These are phyloP conservation scores for Trichoderma lentiforme DNA, from an alignment of 2,329 filamentous ascomycete species.

Conservation along the genomic window DNA sequence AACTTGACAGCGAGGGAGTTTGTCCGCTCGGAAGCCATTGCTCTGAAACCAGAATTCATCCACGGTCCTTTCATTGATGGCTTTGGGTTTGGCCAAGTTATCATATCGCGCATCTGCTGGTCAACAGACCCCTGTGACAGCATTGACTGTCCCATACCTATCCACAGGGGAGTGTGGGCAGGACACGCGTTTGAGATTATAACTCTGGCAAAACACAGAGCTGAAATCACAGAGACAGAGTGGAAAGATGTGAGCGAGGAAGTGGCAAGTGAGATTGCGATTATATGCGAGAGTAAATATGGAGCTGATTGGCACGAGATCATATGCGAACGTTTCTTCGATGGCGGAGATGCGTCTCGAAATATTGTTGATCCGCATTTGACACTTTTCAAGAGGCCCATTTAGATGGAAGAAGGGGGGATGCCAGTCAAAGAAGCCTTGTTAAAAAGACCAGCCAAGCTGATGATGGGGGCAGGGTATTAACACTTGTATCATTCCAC, in stretches of 20 bases:
- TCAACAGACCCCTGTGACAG: background rate
- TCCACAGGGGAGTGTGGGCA: conserved; percentile 17
- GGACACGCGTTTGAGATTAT: conserved; percentile 20
- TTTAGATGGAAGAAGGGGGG: too few species aligned
- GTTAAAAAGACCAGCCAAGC: too few species aligned
- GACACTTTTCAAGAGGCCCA: too few species aligned
- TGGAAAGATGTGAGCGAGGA: conserved; percentile 17
- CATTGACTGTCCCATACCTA: background rate
- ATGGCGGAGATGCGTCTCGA: background rate
- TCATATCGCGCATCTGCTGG: conserved; percentile 20
- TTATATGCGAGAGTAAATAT: background rate
- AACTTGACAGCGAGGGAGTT: conserved; percentile 14
- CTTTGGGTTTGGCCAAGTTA: conserved; percentile 16
- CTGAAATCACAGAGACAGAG: background rate
- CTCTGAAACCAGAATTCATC: conserved; percentile 12
- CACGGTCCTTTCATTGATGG: conserved; percentile 10
- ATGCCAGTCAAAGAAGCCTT: too few species aligned
- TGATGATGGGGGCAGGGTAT: too few species aligned
- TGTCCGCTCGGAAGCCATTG: conserved; percentile 19
- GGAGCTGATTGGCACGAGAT: background rate
- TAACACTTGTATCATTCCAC: background rate
- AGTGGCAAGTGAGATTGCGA: conserved; percentile 10
- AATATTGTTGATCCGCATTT: too few species aligned
- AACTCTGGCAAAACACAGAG: background rate
- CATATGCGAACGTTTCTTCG: background rate